Evolutionary conservation across 495 filamentous ascomycete species (phyloP).

Genomic region (Glarea lozoyensis): DNA sequence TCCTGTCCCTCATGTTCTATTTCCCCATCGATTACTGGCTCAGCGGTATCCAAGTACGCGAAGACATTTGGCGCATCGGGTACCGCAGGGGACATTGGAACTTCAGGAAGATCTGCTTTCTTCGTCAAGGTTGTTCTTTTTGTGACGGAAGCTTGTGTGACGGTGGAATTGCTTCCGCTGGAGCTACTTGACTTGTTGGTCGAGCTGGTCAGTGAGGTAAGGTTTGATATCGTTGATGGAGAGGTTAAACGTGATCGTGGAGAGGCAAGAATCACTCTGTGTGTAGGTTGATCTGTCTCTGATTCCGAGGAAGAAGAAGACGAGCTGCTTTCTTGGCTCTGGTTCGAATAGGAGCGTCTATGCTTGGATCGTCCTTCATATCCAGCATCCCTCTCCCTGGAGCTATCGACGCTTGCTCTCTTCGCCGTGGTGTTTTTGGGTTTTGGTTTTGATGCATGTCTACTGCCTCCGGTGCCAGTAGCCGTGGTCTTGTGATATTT

Average conservation of each 20-base stretch:
- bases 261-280: slow-evolving; percentile 17
- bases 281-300: slow-evolving; percentile 20
- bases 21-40: neutral
- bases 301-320: slow-evolving; percentile 16
- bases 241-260: slow-evolving; percentile 18
- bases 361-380: slow-evolving; percentile 5
- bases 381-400: neutral
- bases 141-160: slow-evolving; percentile 23
- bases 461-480: slow-evolving; percentile 1
- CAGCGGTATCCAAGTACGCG: slow-evolving; percentile 12
- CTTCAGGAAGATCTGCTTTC: slow-evolving; percentile 5
- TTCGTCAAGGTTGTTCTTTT: slow-evolving; percentile 13
- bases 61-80: slow-evolving; percentile 22
- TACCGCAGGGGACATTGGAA: slow-evolving; percentile 18
- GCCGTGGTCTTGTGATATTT: slow-evolving; percentile 3
- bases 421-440: slow-evolving; percentile 6
- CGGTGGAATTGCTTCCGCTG: slow-evolving; percentile 27
- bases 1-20: slow-evolving; percentile 2
- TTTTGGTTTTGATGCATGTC: slow-evolving; percentile 9
- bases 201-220: slow-evolving; percentile 15
- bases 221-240: slow-evolving; percentile 19
- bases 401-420: neutral
- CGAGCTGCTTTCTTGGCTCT: slow-evolving; percentile 11
- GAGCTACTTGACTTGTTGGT: slow-evolving; percentile 24
- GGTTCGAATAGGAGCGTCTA: slow-evolving; percentile 6